Evolutionary conservation across 2,329 filamentous ascomycete species (phyloP), one percentile per base, ranked within the genome.

Genomic region (Colletotrichum musicola): DNA sequence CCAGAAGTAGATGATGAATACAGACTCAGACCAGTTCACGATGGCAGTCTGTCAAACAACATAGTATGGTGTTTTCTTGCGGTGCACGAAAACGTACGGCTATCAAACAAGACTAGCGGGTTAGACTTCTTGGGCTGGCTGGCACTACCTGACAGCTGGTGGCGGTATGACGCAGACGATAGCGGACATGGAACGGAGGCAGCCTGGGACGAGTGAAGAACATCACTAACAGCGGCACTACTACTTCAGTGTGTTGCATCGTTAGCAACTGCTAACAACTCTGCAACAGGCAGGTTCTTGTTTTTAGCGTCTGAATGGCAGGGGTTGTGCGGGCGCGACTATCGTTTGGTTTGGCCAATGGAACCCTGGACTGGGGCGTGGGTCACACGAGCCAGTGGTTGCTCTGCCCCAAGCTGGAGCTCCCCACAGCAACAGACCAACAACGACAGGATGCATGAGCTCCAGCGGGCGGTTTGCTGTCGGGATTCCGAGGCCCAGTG

Each of bases 271-370:
- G 4, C 22, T 4, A 25, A 42, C 20, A 14, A 16, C 44, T 60
- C 65, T 65, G 54, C 65, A 68, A 65, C 65, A 68, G 65, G 65
- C 62, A 68, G 65, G 65, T 68, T 50, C 62, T 49, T n/a, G 27
- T 42, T 54, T 54, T 51, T 61, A 68, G 65, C 62, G 65, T 61
- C 54, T 16, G 30, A 51, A 55, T 42, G 54, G 50, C 47, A 44
- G 49, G 55, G 62, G 51, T 65, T 62, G 60, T 30, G 62, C 44
- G 65, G 65, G 20, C 60, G 60, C 58, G 25, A 63, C 38, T 18
- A 16, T 12, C 14, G 22, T 30, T 53, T 68, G 46, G 60, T 64
- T 58, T 68, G 47, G 60, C 60, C 64, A 64, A 68, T 35, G 10
- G 30, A 35, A 35, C 7, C 60, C 53, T 46, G 30, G 30, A 35